Percentiles rank a stretch among this genome's conserved stretches.
These are phyloP conservation scores for Talaromyces sp. DNA, from an alignment of 2,329 filamentous ascomycete genomes.

Conservation along the genomic window DNA sequence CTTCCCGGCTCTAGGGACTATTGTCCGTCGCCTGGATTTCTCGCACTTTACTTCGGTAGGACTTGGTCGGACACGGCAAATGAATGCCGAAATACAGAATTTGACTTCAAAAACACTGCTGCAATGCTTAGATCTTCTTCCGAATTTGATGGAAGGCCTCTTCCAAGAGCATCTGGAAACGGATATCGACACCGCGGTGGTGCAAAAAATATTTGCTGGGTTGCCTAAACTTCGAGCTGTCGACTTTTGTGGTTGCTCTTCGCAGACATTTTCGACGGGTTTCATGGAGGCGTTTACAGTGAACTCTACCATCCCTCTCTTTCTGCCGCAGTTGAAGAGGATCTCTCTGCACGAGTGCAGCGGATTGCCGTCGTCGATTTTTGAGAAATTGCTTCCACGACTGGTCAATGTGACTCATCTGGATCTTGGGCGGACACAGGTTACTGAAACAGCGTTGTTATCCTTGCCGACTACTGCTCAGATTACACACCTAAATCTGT, in stretches of 20 bases:
- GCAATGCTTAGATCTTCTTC: slow-evolving; percentile 67
- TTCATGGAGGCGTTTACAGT: slow-evolving; percentile 56
- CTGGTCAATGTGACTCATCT: slow-evolving; percentile 68
- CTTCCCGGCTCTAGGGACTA: slow-evolving; percentile 66
- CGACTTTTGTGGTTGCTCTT: slow-evolving; percentile 75
- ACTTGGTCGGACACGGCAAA: slow-evolving; percentile 69
- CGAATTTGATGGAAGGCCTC: slow-evolving; percentile 72
- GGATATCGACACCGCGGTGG: slow-evolving; percentile 65
- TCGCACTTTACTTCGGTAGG: slow-evolving; percentile 81
- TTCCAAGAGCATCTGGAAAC: slow-evolving; percentile 78
- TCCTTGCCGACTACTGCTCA: slow-evolving; percentile 68
- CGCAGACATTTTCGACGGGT: slow-evolving; percentile 61
- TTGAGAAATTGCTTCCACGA: slow-evolving; percentile 69
- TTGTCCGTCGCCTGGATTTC: slow-evolving; percentile 77
- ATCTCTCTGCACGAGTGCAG: slow-evolving; percentile 77
- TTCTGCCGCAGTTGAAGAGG: slow-evolving; percentile 58
- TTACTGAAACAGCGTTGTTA: slow-evolving; percentile 67
- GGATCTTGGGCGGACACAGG: slow-evolving; percentile 72
- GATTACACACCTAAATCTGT: slow-evolving; percentile 73
- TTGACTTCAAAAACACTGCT: slow-evolving; percentile 70
- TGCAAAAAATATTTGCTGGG: slow-evolving; percentile 67
- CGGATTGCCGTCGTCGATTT: slow-evolving; percentile 63
- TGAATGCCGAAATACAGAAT: slow-evolving; percentile 71
- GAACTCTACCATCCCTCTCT: slow-evolving; percentile 48
- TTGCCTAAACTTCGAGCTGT: slow-evolving; percentile 63